phyloP scores from a whole-genome alignment of 2,329 filamentous ascomycete genomes.

The Colletotrichum destructivum region DNA sequence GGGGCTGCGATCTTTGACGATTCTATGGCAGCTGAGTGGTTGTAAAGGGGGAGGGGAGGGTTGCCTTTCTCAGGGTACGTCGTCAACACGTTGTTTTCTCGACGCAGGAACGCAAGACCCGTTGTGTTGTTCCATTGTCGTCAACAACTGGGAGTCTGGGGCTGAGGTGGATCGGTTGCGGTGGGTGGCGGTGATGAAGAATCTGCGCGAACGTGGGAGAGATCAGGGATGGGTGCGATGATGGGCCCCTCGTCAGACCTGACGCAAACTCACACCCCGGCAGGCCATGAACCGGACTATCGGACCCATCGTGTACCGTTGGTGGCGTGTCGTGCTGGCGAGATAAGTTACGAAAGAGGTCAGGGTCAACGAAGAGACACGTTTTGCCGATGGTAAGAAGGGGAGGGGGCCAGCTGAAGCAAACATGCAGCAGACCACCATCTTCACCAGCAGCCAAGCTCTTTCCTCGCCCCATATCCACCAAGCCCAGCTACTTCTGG shows the following conservation, averaged over 20 bases:
- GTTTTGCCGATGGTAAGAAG: conserved; percentile 1
- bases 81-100: conserved; percentile 21
- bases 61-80: background rate
- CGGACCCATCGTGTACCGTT: conserved; percentile 19
- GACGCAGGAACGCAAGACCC: conserved; percentile 28
- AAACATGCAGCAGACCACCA: conserved; percentile 21
- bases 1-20: background rate
- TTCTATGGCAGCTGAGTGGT: background rate
- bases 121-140: conserved; percentile 11
- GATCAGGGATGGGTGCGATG: background rate
- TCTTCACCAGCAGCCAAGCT: conserved; percentile 8
- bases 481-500: background rate
- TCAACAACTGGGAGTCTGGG: background rate
- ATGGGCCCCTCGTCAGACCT: conserved; percentile 1
- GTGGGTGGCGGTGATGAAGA: conserved; percentile 32
- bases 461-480: background rate
- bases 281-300: conserved; percentile 23
- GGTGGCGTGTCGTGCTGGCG: conserved; percentile 2
- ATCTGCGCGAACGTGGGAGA: conserved; percentile 10
- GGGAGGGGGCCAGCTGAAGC: background rate
- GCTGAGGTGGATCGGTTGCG: background rate
- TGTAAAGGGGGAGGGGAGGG: background rate
- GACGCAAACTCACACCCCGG: background rate
- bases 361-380: background rate
- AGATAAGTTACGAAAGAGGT: background rate